A percentile compares a stretch with the other conserved stretches of the same genome.
Evolutionary conservation across 352 stramenopile genomes (phyloP).

Genomic region (Pythium pyrilobum): DNA sequence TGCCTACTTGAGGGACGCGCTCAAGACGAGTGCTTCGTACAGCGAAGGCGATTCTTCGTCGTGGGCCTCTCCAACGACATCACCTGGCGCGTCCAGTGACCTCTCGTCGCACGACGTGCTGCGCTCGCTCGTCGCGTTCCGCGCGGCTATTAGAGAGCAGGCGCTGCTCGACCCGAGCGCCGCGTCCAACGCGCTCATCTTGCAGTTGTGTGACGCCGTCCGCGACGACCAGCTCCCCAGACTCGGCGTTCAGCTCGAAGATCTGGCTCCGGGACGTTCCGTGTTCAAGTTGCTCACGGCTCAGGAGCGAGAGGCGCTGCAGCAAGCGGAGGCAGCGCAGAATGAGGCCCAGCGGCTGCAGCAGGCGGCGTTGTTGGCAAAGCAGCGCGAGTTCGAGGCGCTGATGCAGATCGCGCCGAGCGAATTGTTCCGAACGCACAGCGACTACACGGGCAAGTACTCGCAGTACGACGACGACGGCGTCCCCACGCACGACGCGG

Average conservation of each 20-base stretch:
- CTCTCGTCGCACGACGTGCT: conserved; percentile 29
- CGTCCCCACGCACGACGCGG: conserved; percentile 42
- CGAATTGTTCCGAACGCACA: conserved; percentile 41
- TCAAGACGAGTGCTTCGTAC: conserved; percentile 14
- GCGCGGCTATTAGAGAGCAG: conserved; percentile 48
- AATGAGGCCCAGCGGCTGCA: conserved; percentile 10
- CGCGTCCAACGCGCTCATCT: conserved; percentile 33
- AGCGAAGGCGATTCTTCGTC: background rate
- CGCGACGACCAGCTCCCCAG: conserved; percentile 48
- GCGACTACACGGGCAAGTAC: conserved; percentile 48
- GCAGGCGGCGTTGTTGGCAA: conserved; percentile 15
- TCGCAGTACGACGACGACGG: conserved; percentile 47
- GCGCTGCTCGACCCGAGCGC: conserved; percentile 43
- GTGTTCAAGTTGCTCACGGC: conserved; percentile 51
- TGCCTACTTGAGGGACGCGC: conserved; percentile 25
- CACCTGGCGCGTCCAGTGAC: background rate
- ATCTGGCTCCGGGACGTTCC: conserved; percentile 53
- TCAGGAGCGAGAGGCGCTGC: conserved; percentile 18
- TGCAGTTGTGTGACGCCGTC: conserved; percentile 56
- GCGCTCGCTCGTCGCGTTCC: conserved; percentile 52
- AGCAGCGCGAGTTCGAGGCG: conserved; percentile 54
- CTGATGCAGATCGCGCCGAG: conserved; percentile 62
- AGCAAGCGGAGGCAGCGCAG: background rate
- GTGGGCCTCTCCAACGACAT: background rate
- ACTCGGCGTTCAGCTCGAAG: conserved; percentile 64